phyloP scores from a whole-genome alignment of 129 eudicot genomes.

The Helianthus annuus region HanXRQr2.0-SUNRISE NC_035449.2:40212357-40212856 shows the following conservation, averaged over 20 bases:
- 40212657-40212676: too few species aligned
- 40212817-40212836: slow-evolving; percentile 18
- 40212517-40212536: not conserved
- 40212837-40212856: not conserved
- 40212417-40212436: slow-evolving; percentile 92
- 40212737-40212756: too few species aligned
- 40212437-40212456: slow-evolving; percentile 99
- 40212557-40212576: not conserved
- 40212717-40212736: too few species aligned
- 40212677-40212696: too few species aligned
- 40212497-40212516: slow-evolving; percentile 16
- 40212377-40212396: slow-evolving; percentile 79
- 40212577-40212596: slow-evolving; percentile 5
- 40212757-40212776: not conserved
- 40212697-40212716: too few species aligned
- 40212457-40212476: slow-evolving; percentile 94
- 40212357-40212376: slow-evolving; percentile 88
- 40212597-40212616: not conserved
- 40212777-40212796: slow-evolving; percentile 5
- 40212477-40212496: slow-evolving; percentile 13
- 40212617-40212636: slow-evolving; percentile 25
- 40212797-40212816: not conserved
- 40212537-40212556: not conserved
- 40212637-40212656: slow-evolving; percentile 1
- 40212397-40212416: slow-evolving; percentile 85